Evolutionary conservation across 2,329 filamentous ascomycete genomes (phyloP).

Genomic region (Sporothrix curviconia): DNA sequence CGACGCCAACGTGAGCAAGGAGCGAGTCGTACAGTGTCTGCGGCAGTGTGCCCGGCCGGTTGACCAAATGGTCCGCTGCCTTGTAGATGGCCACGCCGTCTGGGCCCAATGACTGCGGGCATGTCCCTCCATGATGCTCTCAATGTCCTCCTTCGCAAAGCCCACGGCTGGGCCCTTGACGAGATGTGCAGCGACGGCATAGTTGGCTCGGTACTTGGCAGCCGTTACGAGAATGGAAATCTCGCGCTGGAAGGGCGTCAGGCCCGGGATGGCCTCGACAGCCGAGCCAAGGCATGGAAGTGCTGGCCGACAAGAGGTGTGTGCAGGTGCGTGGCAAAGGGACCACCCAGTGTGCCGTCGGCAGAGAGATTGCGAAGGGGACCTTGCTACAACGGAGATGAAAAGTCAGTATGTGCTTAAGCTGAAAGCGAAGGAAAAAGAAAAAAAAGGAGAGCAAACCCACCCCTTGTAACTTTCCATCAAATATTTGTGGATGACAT

Average conservation of each 20-base stretch:
- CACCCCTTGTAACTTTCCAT: background rate
- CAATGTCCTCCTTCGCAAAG: background rate
- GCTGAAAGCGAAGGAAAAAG: background rate
- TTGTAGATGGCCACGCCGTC: background rate
- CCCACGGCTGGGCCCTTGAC: background rate
- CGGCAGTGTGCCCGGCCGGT: background rate
- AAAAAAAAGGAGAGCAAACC: background rate
- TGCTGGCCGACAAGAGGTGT: background rate
- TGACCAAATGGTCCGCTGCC: background rate
- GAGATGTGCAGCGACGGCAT: background rate
- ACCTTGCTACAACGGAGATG: background rate
- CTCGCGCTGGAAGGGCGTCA: background rate
- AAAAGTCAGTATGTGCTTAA: background rate
- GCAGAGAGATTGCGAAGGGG: background rate
- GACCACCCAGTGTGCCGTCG: background rate
- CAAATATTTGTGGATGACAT: background rate
- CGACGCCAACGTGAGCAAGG: background rate
- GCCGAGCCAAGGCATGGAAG: background rate
- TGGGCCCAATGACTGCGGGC: background rate
- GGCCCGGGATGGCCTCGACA: background rate
- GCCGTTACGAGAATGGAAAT: background rate
- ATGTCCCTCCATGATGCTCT: background rate
- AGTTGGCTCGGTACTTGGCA: slow-evolving; percentile 1
- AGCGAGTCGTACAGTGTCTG: background rate
- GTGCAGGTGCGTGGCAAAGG: background rate